Evolutionary conservation across 345 rosid genomes (phyloP), one percentile per base, ranked within the genome.

Genomic region (Tarenaya hassleriana): DNA sequence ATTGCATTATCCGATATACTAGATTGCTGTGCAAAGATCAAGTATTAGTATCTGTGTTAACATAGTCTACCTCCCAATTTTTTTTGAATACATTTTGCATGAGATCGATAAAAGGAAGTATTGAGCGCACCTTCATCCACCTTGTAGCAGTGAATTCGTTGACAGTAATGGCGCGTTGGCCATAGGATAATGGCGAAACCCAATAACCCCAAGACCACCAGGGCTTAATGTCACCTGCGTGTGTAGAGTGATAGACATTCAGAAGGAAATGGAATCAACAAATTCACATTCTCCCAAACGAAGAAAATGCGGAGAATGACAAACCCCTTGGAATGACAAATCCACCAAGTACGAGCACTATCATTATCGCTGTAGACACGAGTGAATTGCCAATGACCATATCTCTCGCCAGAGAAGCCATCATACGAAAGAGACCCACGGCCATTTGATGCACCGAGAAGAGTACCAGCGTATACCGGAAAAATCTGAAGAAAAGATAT

Each of bases 191-290:
- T 1, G 97, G 95, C 10, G 97, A 86, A 41, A 90, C 15, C 97
- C 97, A 90, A 68, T 65, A 83, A n/a, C 75, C 97, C 97, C 97
- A 90, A 34, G 60, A 10, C 97, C 95, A 90, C 95, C 94, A 81
- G 0, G 95, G 86, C 40, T 79, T 83, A 52, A 86, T 81, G 54
- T 59, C 56, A 31, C 45, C 97, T 90, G 86, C 50, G 27, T 56
- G 17, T 15, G 35, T 41, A 15, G 14, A 9, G 35, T 3, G 10
- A 37, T 47, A 32, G 42, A 58, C 19, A 18, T 41, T 20, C n/a
- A 47, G 7, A 44, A 59, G n/a, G n/a, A n/a, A 59, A 19, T 32
- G 0, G 1, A 13, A 40, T 3, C n/a, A 65, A 10, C 18, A 32
- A 15, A n/a, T n/a, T n/a, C n/a, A n/a, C n/a, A n/a, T n/a, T n/a